Conservation (phyloP, 352 stramenopile genomes). For the Globisporangium viniferum region DNA sequence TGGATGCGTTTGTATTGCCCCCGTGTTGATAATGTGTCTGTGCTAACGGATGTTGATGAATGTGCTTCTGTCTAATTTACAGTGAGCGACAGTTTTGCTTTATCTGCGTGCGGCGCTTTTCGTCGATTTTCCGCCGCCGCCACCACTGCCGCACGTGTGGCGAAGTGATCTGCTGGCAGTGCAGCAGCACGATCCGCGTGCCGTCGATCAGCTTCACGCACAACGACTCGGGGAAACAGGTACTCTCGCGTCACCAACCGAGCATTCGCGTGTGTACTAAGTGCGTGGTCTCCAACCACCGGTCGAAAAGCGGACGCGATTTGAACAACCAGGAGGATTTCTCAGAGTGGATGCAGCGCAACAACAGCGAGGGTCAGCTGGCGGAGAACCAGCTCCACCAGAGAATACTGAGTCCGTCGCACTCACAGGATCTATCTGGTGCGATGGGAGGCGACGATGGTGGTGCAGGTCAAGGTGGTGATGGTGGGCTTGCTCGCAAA, state of each 20-base stretch:
- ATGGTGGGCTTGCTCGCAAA: slow-evolving; percentile 41
- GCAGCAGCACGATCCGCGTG: slow-evolving; percentile 80
- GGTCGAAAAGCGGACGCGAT: slow-evolving; percentile 64
- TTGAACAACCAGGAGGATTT: slow-evolving; percentile 81
- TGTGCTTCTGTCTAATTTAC: slow-evolving; percentile 16
- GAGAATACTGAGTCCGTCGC: slow-evolving; percentile 46
- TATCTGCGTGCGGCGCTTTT: slow-evolving; percentile 81
- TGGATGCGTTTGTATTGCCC: slow-evolving; percentile 9
- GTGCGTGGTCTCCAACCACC: slow-evolving; percentile 78
- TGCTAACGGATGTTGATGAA: not conserved
- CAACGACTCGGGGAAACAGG: slow-evolving; percentile 76
- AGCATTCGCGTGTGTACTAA: slow-evolving; percentile 85
- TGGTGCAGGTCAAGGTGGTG: slow-evolving; percentile 4
- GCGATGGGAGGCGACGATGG: slow-evolving; percentile 32
- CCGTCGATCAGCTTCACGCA: slow-evolving; percentile 84
- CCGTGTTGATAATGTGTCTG: not conserved
- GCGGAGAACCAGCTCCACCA: slow-evolving; percentile 33
- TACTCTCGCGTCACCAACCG: slow-evolving; percentile 72
- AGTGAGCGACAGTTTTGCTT: slow-evolving; percentile 79
- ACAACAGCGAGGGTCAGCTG: slow-evolving; percentile 24
- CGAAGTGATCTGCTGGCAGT: slow-evolving; percentile 88
- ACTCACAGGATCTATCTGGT: slow-evolving; percentile 65
- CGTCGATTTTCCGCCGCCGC: slow-evolving; percentile 77
- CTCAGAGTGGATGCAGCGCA: slow-evolving; percentile 76
- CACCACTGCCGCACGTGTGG: slow-evolving; percentile 87